Evolutionary conservation across 202 grass and related monocot species (phyloP), one percentile per base, ranked within the genome.

Genomic region (Elaeis oleifera): DNA sequence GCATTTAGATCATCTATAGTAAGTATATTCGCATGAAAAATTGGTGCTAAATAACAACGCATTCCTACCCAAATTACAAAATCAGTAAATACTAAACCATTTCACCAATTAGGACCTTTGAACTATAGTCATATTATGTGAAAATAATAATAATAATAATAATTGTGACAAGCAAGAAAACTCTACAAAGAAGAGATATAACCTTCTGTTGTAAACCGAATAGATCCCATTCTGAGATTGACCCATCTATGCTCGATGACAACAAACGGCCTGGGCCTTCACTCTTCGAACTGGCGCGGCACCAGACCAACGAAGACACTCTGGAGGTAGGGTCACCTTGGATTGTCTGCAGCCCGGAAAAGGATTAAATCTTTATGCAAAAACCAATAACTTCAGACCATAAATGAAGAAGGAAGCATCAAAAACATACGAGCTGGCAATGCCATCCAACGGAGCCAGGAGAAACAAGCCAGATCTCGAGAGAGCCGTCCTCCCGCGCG

Each of bases 191-290:
- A 44, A 44, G 36, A 59, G 24, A 28, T 28, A 16, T 59, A 24
- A 59, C 57, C 57, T 59, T 59, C 27, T 59, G 57, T 16, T 31
- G 22, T 7, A 59, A 31, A 16, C 23, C 24, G 24, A 17, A 59
- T 4, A 59, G 16, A 59, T 59, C 25, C 57, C 57, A 59, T 24
- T 59, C 57, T 16, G 57, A 59, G 13, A 59, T 59, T 3, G 57
- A 27, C 24, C 57, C 57, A n/a, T 59, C 24, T 16, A 59, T 59
- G 57, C 57, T 59, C 57, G 57, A 59, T 27, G 25, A 59, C 16
- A 59, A 24, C 57, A 59, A 31, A 59, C 57, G 57, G 11, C 25
- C 57, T 5, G 57, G 5, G 57, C 24, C 16, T 25, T 25, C 25
- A n/a, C 6, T 29, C 7, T 25, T 28, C 23, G 25, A 59, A 28